phyloP scores from a whole-genome alignment of 805 yeast species.

The Torulaspora quercuum region DNA sequence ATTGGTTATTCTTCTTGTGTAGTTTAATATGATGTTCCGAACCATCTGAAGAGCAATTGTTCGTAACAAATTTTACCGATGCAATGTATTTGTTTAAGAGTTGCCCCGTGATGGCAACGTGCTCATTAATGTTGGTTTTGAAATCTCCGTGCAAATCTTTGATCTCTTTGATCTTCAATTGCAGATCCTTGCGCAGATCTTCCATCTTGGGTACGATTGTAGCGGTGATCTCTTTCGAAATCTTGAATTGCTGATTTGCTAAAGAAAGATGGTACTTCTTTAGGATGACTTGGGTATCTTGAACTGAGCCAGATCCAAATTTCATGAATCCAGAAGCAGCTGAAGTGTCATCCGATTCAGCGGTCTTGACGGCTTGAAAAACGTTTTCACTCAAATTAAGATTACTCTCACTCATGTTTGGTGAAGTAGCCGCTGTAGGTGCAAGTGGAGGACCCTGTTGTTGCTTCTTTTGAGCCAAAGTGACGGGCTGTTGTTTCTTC shows the following conservation, averaged over 20 bases:
- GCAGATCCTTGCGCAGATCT: slow-evolving; percentile 61
- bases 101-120: slow-evolving; percentile 61
- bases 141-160: slow-evolving; percentile 63
- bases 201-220: slow-evolving; percentile 57
- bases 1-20: slow-evolving; percentile 18
- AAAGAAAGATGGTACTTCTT: slow-evolving; percentile 60
- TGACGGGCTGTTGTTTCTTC: slow-evolving; percentile 28
- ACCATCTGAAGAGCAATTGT: slow-evolving; percentile 35
- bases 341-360: slow-evolving; percentile 20
- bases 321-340: slow-evolving; percentile 56
- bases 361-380: slow-evolving; percentile 13
- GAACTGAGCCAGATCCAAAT: slow-evolving; percentile 70
- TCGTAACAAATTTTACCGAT: slow-evolving; percentile 41
- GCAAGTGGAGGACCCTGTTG: slow-evolving; percentile 9
- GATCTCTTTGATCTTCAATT: slow-evolving; percentile 76
- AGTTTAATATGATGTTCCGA: slow-evolving; percentile 23
- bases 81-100: slow-evolving; percentile 46
- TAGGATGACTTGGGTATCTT: slow-evolving; percentile 68
- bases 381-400: slow-evolving; percentile 7
- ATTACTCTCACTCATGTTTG: slow-evolving; percentile 7
- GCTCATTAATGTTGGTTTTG: slow-evolving; percentile 55
- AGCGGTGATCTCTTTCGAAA: slow-evolving; percentile 52
- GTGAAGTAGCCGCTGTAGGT: slow-evolving; percentile 4
- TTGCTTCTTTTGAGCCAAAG: slow-evolving; percentile 26
- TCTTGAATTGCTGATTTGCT: slow-evolving; percentile 51